Evolutionary conservation across 495 filamentous ascomycete species (phyloP).

Genomic region (Xylaria sp.): DNA sequence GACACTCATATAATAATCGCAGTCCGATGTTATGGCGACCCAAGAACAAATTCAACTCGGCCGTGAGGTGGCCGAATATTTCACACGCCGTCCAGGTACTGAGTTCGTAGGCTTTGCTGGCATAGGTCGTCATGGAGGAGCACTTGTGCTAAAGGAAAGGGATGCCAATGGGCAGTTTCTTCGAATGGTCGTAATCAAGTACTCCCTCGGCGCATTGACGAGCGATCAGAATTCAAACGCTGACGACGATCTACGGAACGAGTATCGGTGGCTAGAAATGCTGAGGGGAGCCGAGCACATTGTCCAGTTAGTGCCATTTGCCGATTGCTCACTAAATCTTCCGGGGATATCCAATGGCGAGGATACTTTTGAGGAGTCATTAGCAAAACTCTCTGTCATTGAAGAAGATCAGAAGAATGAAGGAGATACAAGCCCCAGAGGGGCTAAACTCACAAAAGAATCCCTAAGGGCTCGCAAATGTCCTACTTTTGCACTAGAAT

Average conservation of each 20-base stretch:
- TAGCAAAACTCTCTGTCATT: background rate
- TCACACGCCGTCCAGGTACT: background rate
- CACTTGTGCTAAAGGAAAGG: background rate
- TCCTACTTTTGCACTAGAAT: slow-evolving; percentile 33
- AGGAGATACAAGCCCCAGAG: background rate
- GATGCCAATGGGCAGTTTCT: background rate
- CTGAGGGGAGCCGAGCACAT: slow-evolving; percentile 35
- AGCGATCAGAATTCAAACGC: background rate
- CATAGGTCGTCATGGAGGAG: slow-evolving; percentile 19
- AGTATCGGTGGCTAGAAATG: slow-evolving; percentile 24
- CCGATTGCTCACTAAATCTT: slow-evolving; percentile 13
- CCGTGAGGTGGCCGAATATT: background rate
- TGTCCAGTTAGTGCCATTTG: slow-evolving; percentile 21
- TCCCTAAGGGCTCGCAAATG: slow-evolving; percentile 1
- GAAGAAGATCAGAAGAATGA: background rate
- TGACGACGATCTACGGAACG: slow-evolving; percentile 28
- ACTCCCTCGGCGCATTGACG: slow-evolving; percentile 22
- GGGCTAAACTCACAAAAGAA: background rate
- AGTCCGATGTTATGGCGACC: slow-evolving; percentile 1
- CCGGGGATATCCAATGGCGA: slow-evolving; percentile 6
- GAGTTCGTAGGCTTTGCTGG: slow-evolving; percentile 9
- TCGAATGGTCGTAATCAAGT: slow-evolving; percentile 32
- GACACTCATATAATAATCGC: background rate
- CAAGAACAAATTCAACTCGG: slow-evolving; percentile 1
- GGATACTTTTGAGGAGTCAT: background rate